These are phyloP conservation scores for Scutellaria barbata DNA, from an alignment of 257 asterid species.

Conservation along the genomic window DNA sequence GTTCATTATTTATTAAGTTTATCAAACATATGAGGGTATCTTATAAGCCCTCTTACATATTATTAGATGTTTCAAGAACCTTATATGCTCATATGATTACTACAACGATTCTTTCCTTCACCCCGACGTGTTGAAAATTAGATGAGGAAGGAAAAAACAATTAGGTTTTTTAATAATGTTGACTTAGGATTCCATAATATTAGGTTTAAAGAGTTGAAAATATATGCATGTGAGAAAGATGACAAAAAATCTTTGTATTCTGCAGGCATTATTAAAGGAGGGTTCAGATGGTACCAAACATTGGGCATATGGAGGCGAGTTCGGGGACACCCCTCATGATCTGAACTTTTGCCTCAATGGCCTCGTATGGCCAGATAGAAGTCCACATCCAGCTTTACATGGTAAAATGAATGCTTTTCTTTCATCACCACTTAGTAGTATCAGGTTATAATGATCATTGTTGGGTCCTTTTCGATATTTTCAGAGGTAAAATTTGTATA, in stretches of 20 bases:
- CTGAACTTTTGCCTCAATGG: slow-evolving; percentile 93
- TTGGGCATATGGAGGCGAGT: slow-evolving; percentile 99
- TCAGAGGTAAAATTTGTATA: slow-evolving; percentile 92
- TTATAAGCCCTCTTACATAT: background rate
- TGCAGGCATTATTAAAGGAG: slow-evolving; percentile 78
- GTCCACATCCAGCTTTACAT: slow-evolving; percentile 91
- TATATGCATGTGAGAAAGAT: background rate
- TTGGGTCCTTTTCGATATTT: slow-evolving; percentile 21
- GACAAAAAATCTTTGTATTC: background rate
- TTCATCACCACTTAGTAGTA: slow-evolving; percentile 6
- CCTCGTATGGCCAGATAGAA: slow-evolving; percentile 92
- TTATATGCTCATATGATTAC: background rate
- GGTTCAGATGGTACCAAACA: slow-evolving; percentile 67
- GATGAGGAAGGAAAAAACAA: background rate
- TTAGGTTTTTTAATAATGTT: background rate
- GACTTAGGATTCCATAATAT: slow-evolving; percentile 7
- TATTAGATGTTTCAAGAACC: slow-evolving; percentile 1
- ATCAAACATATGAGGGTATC: background rate
- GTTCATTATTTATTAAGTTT: background rate
- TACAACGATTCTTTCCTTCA: slow-evolving; percentile 3
- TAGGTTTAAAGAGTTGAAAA: background rate
- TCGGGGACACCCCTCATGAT: slow-evolving; percentile 91
- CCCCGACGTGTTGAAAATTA: background rate
- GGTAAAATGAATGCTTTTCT: slow-evolving; percentile 49
- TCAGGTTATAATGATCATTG: background rate